These are phyloP conservation scores for Pythium phragmiticola DNA, from an alignment of 352 stramenopile species.

Conservation along the genomic window DNA sequence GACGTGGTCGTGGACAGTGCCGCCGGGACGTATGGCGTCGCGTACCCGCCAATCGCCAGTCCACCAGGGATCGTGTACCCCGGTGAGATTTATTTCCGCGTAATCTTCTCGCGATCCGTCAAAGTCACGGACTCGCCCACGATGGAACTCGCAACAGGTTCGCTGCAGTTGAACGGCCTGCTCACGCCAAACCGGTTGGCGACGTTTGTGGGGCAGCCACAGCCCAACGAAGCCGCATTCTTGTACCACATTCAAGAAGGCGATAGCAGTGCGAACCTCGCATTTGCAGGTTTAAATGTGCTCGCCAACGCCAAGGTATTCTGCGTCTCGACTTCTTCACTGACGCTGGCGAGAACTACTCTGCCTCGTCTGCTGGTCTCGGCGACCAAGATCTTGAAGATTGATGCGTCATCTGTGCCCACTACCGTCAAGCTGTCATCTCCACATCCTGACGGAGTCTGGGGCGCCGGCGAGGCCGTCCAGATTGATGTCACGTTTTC, in stretches of 20 bases:
- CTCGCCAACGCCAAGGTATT: conserved; percentile 43
- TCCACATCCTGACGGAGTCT: conserved; percentile 39
- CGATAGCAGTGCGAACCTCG: conserved; percentile 55
- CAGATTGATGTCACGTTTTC: conserved; percentile 69
- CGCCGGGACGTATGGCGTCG: conserved; percentile 59
- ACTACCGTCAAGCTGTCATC: conserved; percentile 65
- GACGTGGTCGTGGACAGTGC: conserved; percentile 47
- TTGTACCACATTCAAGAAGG: conserved; percentile 59
- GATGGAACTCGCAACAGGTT: conserved; percentile 60
- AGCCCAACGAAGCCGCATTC: conserved; percentile 51
- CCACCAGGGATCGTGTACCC: conserved; percentile 41
- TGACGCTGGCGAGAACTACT: conserved; percentile 24
- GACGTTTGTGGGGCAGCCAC: conserved; percentile 42
- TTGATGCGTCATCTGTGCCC: conserved; percentile 58
- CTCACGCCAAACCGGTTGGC: conserved; percentile 51
- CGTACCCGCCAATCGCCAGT: conserved; percentile 48
- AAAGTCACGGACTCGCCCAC: conserved; percentile 42
- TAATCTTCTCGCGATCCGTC: conserved; percentile 62
- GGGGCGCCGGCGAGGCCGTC: conserved; percentile 64
- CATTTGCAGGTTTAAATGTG: conserved; percentile 45
- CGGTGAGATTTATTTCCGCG: conserved; percentile 66
- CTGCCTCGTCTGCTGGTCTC: conserved; percentile 44
- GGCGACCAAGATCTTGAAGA: conserved; percentile 29
- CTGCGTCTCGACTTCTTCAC: conserved; percentile 45
- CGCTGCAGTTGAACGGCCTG: conserved; percentile 40